Conservation (phyloP, 2,329 filamentous ascomycete species). For the Ophiostoma angusticollis region DNA sequence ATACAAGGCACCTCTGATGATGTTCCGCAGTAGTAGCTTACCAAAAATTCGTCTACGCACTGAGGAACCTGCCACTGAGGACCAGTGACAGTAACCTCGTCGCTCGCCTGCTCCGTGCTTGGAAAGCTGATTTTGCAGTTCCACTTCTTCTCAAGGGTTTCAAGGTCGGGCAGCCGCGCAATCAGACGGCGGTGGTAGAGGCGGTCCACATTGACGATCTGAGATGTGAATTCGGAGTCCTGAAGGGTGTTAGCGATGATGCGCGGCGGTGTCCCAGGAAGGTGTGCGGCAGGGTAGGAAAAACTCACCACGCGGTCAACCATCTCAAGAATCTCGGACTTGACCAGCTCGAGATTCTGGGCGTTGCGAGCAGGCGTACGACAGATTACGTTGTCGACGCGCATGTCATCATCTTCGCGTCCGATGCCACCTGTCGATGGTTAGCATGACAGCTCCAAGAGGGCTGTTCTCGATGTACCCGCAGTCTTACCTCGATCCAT, state of each 20-base stretch:
- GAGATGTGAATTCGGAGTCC: constrained; percentile 94
- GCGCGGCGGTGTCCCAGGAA: neutral
- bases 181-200: constrained; percentile 92
- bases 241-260: constrained; percentile 20
- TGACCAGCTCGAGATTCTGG: constrained; percentile 90
- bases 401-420: constrained; percentile 94
- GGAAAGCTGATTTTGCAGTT: constrained; percentile 99
- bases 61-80: constrained; percentile 97
- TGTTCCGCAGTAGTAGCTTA: no score
- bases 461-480: no score
- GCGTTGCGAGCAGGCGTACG: constrained; percentile 94
- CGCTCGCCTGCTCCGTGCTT: constrained; percentile 92
- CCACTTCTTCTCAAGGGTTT: constrained; percentile 96
- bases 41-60: constrained; percentile 87
- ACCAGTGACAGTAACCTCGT: constrained; percentile 88
- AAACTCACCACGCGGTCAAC: constrained; percentile 74
- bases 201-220: constrained; percentile 85
- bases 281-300: neutral
- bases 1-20: neutral
- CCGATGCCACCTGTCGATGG: constrained; percentile 63
- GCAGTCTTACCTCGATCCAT: constrained; percentile 70
- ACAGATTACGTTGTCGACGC: constrained; percentile 98
- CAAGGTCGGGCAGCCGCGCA: constrained; percentile 74
- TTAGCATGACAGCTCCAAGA: no score
- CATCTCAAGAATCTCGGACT: constrained; percentile 99